A percentile compares a stretch with the other conserved stretches of the same genome.
Conservation (phyloP, 2,329 filamentous ascomycete genomes). For the Fusarium falciforme region DNA sequence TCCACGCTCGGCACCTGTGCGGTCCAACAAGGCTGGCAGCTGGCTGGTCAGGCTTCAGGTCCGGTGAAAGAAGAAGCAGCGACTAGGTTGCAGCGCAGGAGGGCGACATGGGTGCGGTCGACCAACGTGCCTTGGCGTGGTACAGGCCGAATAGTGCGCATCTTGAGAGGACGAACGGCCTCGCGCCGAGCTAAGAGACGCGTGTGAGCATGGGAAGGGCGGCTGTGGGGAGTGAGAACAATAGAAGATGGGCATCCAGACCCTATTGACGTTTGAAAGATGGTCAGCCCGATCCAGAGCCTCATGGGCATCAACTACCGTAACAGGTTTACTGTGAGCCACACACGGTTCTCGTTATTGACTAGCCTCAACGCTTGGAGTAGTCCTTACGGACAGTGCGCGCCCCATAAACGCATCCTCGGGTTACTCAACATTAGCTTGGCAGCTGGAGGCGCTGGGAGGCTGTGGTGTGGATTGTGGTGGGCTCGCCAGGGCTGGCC, state of each 20-base stretch:
- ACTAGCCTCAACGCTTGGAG: constrained; percentile 11
- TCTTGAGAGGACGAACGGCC: background rate
- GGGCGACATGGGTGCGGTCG: constrained; percentile 5
- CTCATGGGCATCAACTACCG: constrained; percentile 13
- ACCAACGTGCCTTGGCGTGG: constrained; percentile 6
- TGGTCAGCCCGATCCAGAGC: constrained; percentile 22
- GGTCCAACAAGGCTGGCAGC: background rate
- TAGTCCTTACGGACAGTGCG: background rate
- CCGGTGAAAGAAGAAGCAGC: background rate
- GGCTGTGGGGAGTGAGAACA: constrained; percentile 11
- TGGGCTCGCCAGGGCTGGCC: background rate
- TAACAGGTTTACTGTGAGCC: constrained; percentile 2
- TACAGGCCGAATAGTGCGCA: background rate
- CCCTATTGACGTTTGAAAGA: constrained; percentile 31
- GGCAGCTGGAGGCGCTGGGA: background rate
- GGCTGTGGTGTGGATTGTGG: constrained; percentile 5
- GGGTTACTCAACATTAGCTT: background rate
- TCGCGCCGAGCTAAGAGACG: background rate
- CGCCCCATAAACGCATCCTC: background rate
- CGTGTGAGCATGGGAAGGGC: background rate
- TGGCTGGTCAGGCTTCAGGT: background rate
- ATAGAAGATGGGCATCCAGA: constrained; percentile 14
- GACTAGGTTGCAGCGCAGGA: constrained; percentile 1
- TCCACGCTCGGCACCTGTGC: background rate
- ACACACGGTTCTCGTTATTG: constrained; percentile 22